phyloP scores from a whole-genome alignment of 441 rosid species.

The Erodium trifolium region DNA sequence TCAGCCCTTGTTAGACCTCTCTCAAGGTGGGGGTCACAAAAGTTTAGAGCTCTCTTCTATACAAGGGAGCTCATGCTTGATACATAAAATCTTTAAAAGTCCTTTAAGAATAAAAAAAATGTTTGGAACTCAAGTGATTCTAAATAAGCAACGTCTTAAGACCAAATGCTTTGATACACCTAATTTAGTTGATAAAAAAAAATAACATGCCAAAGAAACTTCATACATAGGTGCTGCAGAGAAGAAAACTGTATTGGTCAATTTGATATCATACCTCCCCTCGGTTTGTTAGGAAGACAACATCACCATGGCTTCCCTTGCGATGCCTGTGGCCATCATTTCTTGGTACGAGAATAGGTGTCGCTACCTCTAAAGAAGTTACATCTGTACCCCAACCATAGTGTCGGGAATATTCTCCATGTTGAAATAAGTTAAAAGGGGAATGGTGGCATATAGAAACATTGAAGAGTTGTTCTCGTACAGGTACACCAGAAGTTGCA shows the following conservation, averaged over 20 bases:
- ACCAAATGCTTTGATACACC: no score
- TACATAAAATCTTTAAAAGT: no score
- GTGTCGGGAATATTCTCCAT: slow-evolving; percentile 66
- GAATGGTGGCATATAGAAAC: slow-evolving; percentile 89
- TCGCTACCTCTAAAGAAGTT: slow-evolving; percentile 75
- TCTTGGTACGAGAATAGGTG: slow-evolving; percentile 85
- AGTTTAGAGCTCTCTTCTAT: no score
- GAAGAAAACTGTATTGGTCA: background rate
- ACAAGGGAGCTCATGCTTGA: no score
- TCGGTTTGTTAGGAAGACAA: slow-evolving; percentile 81
- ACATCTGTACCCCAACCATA: slow-evolving; percentile 56
- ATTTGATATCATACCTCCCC: slow-evolving; percentile 67
- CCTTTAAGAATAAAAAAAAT: no score
- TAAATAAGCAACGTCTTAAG: no score
- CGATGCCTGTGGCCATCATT: slow-evolving; percentile 80
- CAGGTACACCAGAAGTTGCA: slow-evolving; percentile 96
- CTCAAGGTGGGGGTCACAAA: no score
- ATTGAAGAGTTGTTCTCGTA: slow-evolving; percentile 89
- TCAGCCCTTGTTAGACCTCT: no score
- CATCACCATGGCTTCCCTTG: slow-evolving; percentile 89
- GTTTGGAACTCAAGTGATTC: no score
- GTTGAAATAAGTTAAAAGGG: slow-evolving; percentile 71
- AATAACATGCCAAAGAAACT: background rate
- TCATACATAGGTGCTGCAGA: background rate
- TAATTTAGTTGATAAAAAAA: no score